Evolutionary conservation across 148 eudicot species (phyloP), one percentile per base, ranked within the genome.

Genomic region (Euryodendron excelsum): DNA sequence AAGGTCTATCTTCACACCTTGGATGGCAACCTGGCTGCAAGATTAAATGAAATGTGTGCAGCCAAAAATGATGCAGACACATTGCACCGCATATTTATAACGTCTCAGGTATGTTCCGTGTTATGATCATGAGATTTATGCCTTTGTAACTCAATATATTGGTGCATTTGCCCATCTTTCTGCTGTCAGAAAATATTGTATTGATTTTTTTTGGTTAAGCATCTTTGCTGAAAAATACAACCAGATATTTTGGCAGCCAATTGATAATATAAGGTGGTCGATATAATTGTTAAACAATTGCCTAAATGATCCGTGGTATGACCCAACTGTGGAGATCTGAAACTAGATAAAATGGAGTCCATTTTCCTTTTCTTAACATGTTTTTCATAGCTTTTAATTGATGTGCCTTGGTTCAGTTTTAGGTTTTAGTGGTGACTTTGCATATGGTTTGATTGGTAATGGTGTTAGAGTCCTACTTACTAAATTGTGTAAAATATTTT

Each of bases 81-180:
- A n/a, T 84, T 93, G 77, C 84, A 87, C 77, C 92, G 95, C 69
- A 85, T 96, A 82, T 93, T 96, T 78, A 90, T 96, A 60, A 93
- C 99, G 45, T 96, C 99, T 75, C 99, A 96, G 98, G 99, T 96
- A 82, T 78, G 60, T 60, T 70, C 75, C n/a, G n/a, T n/a, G n/a
- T n/a, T n/a, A n/a, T n/a, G n/a, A n/a, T n/a, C 23, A 10, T 56
- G 59, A 60, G 33, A 45, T 74, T 75, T 27, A 17, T 71, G 45
- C 59, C 60, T 52, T 14, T 3, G 17, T 72, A 14, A 60, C 61
- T 56, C 61, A 18, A 56, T 15, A 12, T 45, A 1, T 47, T 39
- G 18, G 48, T 4, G 50, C n/a, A 17, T 41, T 68, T 1, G 1
- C 31, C 18, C 69, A n/a, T 3, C 20, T 23, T 20, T 62, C 34